Evolutionary conservation across 306 rosid species (phyloP).

Genomic region (Macrotyloma uniflorum): DNA sequence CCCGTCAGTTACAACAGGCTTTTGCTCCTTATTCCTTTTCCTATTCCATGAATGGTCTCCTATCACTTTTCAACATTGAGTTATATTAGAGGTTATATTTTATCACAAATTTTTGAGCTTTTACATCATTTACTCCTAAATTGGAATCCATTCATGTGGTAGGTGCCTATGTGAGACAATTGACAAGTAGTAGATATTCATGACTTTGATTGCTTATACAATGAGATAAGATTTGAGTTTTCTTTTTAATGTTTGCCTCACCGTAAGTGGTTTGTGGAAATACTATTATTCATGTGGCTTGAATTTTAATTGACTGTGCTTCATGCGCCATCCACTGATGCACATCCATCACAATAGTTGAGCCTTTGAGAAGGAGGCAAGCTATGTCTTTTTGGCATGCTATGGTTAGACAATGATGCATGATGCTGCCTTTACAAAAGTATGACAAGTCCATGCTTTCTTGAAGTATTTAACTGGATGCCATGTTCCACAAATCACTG

Average conservation of each 20-base stretch:
- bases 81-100: not conserved
- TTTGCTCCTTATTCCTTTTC: not conserved
- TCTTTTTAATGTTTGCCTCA: not conserved
- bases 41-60: not conserved
- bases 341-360: not conserved
- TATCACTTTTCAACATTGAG: not conserved
- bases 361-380: not conserved
- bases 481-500: not conserved
- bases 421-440: not conserved
- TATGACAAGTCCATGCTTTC: not conserved
- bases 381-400: slow-evolving; percentile 11
- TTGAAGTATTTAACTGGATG: slow-evolving; percentile 5
- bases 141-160: too few species aligned
- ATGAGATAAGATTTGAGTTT: not conserved
- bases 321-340: not conserved
- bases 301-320: slow-evolving; percentile 15
- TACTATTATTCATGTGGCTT: slow-evolving; percentile 14
- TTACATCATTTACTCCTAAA: not conserved
- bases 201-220: not conserved
- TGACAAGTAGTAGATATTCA: not conserved
- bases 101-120: not conserved
- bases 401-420: not conserved
- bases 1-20: not conserved
- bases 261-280: slow-evolving; percentile 6
- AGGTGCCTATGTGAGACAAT: too few species aligned